Percentiles rank a stretch among this genome's conserved stretches.
Evolutionary conservation across 2,329 filamentous ascomycete species (phyloP).

Genomic region (Nemania diffusa): DNA sequence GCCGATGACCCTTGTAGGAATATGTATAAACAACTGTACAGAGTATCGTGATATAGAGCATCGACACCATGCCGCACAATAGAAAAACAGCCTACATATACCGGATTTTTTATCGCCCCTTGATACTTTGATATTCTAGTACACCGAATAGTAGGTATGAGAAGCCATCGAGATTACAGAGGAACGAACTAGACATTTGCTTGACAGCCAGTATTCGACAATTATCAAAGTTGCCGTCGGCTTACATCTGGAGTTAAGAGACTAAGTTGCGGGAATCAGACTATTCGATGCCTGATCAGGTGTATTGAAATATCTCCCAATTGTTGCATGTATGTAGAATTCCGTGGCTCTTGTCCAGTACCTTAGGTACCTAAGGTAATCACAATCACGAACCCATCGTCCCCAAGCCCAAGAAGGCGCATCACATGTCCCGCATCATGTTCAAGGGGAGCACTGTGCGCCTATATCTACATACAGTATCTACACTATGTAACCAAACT

Average conservation of each 20-base stretch:
- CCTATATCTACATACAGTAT: not conserved
- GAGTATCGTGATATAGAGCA: constrained; percentile 40
- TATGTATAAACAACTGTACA: constrained; percentile 45
- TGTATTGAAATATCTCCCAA: not conserved
- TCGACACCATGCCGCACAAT: constrained; percentile 19
- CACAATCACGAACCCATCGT: not conserved
- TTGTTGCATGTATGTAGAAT: not conserved
- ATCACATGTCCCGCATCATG: constrained; percentile 1
- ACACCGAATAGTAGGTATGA: not conserved
- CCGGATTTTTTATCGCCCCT: not conserved
- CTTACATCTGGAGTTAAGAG: not conserved
- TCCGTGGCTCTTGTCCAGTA: too few species aligned
- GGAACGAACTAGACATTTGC: too few species aligned
- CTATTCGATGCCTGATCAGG: not conserved
- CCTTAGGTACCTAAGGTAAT: too few species aligned
- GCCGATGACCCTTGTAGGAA: constrained; percentile 34
- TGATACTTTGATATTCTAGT: not conserved
- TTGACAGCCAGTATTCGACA: not conserved
- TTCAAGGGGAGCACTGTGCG: constrained; percentile 5
- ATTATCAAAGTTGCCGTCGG: not conserved
- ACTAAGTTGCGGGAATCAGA: not conserved
- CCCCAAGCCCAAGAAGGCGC: not conserved
- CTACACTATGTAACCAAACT: constrained; percentile 1
- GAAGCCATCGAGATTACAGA: too few species aligned
- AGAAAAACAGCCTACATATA: constrained; percentile 16